A percentile compares a stretch with the other conserved stretches of the same genome.
phyloP scores from a whole-genome alignment of 495 filamentous ascomycete genomes.

The Xeromyces bisporus region DNA sequence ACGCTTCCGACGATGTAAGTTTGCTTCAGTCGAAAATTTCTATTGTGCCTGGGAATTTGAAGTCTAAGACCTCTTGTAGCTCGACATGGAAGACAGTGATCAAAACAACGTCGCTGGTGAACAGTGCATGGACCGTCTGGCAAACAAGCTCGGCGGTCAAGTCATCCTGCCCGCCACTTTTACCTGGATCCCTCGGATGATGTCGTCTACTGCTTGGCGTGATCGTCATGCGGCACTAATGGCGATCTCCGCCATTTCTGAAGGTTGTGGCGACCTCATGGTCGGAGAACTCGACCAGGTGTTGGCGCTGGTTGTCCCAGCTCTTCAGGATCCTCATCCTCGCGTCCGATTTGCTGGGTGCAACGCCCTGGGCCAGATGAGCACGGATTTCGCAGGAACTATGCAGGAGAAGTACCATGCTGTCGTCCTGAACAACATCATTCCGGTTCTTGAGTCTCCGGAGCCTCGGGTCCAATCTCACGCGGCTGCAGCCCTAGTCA shows the following conservation, averaged over 20 bases:
- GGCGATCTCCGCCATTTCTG: conserved; percentile 97
- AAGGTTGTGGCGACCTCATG: conserved; percentile 95
- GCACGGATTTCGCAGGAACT: conserved; percentile 94
- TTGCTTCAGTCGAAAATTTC: background rate
- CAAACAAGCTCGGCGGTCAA: conserved; percentile 87
- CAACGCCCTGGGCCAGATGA: conserved; percentile 99
- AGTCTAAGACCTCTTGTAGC: conserved; percentile 26
- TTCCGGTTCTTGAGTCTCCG: conserved; percentile 75
- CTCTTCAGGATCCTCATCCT: conserved; percentile 79
- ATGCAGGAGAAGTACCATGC: conserved; percentile 96
- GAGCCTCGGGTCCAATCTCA: conserved; percentile 95
- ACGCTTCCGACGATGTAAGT: conserved; percentile 75
- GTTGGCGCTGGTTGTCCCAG: conserved; percentile 79
- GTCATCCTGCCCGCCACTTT: conserved; percentile 86
- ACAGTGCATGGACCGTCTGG: conserved; percentile 95
- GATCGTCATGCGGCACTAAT: conserved; percentile 95
- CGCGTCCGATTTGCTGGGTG: conserved; percentile 96
- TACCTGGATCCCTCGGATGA: conserved; percentile 93
- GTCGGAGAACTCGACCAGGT: conserved; percentile 85
- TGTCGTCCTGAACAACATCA: conserved; percentile 70
- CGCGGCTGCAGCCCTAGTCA: conserved; percentile 90
- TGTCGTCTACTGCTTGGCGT: conserved; percentile 85
- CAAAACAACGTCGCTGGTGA: conserved; percentile 96
- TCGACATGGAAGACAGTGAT: conserved; percentile 92
- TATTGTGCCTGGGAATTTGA: conserved; percentile 1